Evolutionary conservation across 352 stramenopile species (phyloP), one percentile per base, ranked within the genome.

Genomic region (Phytophthora uliginosa): DNA sequence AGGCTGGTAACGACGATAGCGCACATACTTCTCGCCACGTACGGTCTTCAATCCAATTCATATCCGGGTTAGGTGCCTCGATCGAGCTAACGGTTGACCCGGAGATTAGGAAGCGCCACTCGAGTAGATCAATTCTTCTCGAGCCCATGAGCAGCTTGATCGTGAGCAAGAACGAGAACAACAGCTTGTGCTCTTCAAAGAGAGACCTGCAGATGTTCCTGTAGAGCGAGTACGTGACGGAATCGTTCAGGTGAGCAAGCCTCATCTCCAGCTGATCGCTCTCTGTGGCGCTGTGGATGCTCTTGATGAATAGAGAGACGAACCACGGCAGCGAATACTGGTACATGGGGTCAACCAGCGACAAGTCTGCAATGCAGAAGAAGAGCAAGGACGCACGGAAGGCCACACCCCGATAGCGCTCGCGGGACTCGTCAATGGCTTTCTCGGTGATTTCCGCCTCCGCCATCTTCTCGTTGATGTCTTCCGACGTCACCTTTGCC

Each of bases 301-400:
- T 95, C 61, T 95, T 94, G 50, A 97, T 83, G 63, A 99, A 99
- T 4, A 98, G 74, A 2, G 85, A 84, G 15, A 96, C 89, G 69
- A 98, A 99, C 94, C 93, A 98, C 57, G 96, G 91, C 28, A 99
- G 73, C 22, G 89, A 98, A 67, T 98, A 99, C 81, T 99, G 94
- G 75, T 98, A 98, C 92, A 98, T 98, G 0, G 94, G 94, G 59
- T 98, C 94, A 4, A 98, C 93, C 5, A 96, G 77, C 18, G 88
- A 87, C 42, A 98, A 74, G 65, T 98, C 94, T 9, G 92, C 82
- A 51, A 98, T 98, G 62, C 91, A 98, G 71, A 98, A 98, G 77
- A 98, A 98, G 3, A 98, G 66, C 24, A 98, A 74, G 18, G 95
- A 94, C 0, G 94, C 93, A 17, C 93, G 91, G 67, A 93, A 97